phyloP scores from a whole-genome alignment of 306 rosid species.

The Astragalus membranaceus region DNA sequence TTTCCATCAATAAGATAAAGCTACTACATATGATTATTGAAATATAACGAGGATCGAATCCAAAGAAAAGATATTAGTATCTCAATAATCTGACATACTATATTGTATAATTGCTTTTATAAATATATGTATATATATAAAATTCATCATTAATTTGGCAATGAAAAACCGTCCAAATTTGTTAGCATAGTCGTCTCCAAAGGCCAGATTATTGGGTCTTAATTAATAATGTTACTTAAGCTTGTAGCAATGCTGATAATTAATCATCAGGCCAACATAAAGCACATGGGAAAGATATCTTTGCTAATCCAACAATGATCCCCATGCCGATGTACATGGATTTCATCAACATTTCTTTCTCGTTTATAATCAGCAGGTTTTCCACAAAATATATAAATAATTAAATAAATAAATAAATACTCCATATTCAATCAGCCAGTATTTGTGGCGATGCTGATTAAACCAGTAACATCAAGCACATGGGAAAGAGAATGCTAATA shows the following conservation, averaged over 20 bases:
- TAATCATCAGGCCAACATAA: background rate
- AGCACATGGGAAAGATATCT: conserved; percentile 18
- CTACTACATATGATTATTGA: background rate
- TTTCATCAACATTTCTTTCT: background rate
- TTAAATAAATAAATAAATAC: background rate
- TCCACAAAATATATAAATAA: background rate
- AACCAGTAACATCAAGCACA: conserved; percentile 4
- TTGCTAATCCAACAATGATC: conserved; percentile 16
- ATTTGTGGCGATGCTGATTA: background rate
- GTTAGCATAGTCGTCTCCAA: background rate
- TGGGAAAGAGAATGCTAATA: conserved; percentile 16
- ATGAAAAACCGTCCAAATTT: background rate
- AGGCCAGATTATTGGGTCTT: background rate
- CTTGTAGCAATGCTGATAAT: background rate
- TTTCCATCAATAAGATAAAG: background rate
- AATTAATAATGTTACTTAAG: background rate
- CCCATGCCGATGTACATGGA: background rate
- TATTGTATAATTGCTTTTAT: background rate
- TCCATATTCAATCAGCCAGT: background rate
- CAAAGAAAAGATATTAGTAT: background rate
- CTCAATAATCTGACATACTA: background rate
- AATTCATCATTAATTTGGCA: background rate
- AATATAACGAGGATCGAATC: conserved; percentile 1
- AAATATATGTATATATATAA: too few species aligned
- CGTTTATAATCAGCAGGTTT: background rate